Evolutionary conservation across 2,329 filamentous ascomycete genomes (phyloP).

Genomic region (Calonectria crousiana): DNA sequence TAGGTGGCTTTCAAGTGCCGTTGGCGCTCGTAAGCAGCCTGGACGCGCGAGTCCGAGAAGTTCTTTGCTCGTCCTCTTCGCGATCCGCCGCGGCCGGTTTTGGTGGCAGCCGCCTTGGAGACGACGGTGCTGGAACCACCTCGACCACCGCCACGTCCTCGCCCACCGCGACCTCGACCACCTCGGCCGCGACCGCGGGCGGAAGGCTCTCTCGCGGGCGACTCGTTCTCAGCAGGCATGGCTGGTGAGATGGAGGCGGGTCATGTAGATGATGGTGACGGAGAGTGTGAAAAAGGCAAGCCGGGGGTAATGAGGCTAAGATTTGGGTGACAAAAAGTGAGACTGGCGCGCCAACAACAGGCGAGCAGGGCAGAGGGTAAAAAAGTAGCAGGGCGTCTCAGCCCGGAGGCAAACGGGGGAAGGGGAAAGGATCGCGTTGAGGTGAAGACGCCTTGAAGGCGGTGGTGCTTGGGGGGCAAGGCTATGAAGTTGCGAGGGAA

Average conservation of each 20-base stretch:
- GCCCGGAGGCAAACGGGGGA: conserved; percentile 9
- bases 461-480: not conserved
- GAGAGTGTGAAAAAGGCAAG: conserved; percentile 31
- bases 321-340: conserved; percentile 30
- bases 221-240: conserved; percentile 56
- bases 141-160: conserved; percentile 47
- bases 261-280: conserved; percentile 46
- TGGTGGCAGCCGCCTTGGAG: conserved; percentile 50
- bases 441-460: conserved; percentile 2
- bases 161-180: conserved; percentile 47
- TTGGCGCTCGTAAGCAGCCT: conserved; percentile 72
- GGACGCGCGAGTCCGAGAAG: conserved; percentile 65
- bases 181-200: conserved; percentile 52
- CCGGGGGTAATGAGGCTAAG: conserved; percentile 29
- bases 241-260: conserved; percentile 42
- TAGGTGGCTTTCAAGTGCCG: conserved; percentile 75
- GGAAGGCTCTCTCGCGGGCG: conserved; percentile 51
- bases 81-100: conserved; percentile 53
- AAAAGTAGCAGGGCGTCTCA: conserved; percentile 8
- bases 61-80: conserved; percentile 67
- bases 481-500: conserved; percentile 34
- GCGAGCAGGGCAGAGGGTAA: conserved; percentile 12
- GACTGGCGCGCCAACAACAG: conserved; percentile 20
- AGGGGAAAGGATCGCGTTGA: conserved; percentile 12
- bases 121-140: conserved; percentile 46